These are phyloP conservation scores for Raffaelea albimanens DNA, from an alignment of 2,329 filamentous ascomycete genomes.

Conservation along the genomic window DNA sequence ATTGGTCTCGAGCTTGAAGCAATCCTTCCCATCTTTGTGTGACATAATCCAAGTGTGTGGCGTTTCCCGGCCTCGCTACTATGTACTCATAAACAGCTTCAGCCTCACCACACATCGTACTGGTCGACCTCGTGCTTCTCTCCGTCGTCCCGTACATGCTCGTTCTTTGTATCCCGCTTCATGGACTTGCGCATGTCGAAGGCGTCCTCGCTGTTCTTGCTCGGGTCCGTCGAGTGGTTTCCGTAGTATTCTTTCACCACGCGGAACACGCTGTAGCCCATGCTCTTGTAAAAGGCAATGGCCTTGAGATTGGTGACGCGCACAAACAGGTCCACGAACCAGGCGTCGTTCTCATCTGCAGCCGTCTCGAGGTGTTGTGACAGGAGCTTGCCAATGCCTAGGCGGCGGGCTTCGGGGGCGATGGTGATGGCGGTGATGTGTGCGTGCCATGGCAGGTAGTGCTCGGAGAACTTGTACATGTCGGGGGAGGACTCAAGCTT, in stretches of 20 bases:
- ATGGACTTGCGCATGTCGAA: slow-evolving; percentile 95
- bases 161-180: slow-evolving; percentile 64
- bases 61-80: too few species aligned
- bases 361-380: slow-evolving; percentile 73
- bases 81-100: too few species aligned
- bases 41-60: too few species aligned
- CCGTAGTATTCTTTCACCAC: slow-evolving; percentile 89
- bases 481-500: slow-evolving; percentile 85
- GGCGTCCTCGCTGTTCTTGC: slow-evolving; percentile 66
- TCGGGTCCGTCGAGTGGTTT: slow-evolving; percentile 62
- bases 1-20: too few species aligned
- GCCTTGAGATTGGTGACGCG: slow-evolving; percentile 80
- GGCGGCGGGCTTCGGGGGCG: slow-evolving; percentile 71
- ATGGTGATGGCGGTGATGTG: slow-evolving; percentile 96
- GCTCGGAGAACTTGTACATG: slow-evolving; percentile 63
- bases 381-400: slow-evolving; percentile 78
- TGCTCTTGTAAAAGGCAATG: slow-evolving; percentile 76
- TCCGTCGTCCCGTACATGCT: slow-evolving; percentile 73
- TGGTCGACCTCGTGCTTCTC: slow-evolving; percentile 69
- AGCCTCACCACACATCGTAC: slow-evolving; percentile 75
- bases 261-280: slow-evolving; percentile 88
- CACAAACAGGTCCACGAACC: slow-evolving; percentile 95
- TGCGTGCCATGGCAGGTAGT: slow-evolving; percentile 98
- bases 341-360: slow-evolving; percentile 73
- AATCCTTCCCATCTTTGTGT: too few species aligned